Conservation (phyloP, 306 rosid species). For the Sicyos baderoa region DNA sequence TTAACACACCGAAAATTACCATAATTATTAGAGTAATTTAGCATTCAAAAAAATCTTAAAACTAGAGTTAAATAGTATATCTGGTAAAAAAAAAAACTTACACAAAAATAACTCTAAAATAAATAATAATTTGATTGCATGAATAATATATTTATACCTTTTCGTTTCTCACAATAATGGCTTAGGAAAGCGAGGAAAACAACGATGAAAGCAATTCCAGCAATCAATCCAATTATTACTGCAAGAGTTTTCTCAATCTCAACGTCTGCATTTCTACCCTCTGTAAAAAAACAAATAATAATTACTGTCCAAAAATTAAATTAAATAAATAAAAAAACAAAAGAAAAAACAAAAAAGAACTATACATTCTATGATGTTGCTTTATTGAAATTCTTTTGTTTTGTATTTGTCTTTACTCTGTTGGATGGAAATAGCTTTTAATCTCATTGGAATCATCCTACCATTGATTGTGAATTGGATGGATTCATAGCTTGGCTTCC, state of each 20-base stretch:
- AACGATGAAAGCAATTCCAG: constrained; percentile 15
- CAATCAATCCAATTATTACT: constrained; percentile 19
- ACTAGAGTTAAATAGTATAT: too few species aligned
- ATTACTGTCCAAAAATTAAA: too few species aligned
- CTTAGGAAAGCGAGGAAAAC: constrained; percentile 23
- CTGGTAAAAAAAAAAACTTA: too few species aligned
- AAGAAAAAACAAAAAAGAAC: neutral
- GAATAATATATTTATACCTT: neutral
- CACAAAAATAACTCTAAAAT: too few species aligned
- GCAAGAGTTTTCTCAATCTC: constrained; percentile 31
- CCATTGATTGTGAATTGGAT: neutral
- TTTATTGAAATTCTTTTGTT: constrained; percentile 1
- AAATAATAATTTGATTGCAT: too few species aligned
- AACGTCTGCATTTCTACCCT: constrained; percentile 29
- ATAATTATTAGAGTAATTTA: too few species aligned
- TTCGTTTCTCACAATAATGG: constrained; percentile 19
- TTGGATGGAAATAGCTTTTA: constrained; percentile 7
- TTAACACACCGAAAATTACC: too few species aligned
- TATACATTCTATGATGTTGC: neutral
- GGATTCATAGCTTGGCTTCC: neutral
- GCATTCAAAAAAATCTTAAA: too few species aligned
- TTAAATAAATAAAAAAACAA: too few species aligned
- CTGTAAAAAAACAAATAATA: neutral
- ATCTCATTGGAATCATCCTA: neutral
- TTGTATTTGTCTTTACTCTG: neutral